Percentiles rank a stretch among this genome's conserved stretches.
phyloP scores from a whole-genome alignment of 2,329 filamentous ascomycete species.

The Colletotrichum simmondsii region DNA sequence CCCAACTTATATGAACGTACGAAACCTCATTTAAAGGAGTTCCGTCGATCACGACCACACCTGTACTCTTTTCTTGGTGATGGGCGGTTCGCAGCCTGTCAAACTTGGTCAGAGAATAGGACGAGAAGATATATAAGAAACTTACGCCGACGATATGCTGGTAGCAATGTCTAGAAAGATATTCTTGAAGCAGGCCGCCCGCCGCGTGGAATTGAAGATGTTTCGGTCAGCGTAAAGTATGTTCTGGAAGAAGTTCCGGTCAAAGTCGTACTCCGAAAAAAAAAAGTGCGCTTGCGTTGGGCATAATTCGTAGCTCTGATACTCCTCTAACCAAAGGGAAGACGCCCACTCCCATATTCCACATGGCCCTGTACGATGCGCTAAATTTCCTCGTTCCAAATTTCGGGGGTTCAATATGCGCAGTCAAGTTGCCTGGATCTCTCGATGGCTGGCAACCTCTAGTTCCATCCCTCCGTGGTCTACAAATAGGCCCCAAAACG shows the following conservation, averaged over 20 bases:
- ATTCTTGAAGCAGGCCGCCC: not conserved
- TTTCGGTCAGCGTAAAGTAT: not conserved
- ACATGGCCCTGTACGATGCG: too few species aligned
- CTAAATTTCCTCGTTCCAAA: too few species aligned
- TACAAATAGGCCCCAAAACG: too few species aligned
- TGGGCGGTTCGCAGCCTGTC: not conserved
- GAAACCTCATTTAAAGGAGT: not conserved
- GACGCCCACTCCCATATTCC: too few species aligned
- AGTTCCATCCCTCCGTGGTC: too few species aligned
- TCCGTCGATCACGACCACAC: not conserved
- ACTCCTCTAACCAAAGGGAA: not conserved
- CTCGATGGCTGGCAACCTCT: too few species aligned
- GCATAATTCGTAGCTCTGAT: not conserved
- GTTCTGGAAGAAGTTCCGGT: not conserved
- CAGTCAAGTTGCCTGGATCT: too few species aligned
- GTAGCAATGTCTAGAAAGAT: not conserved
- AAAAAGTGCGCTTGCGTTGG: not conserved
- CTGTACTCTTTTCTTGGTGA: not conserved
- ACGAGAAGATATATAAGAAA: too few species aligned
- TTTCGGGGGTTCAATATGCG: too few species aligned
- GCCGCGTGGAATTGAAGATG: not conserved
- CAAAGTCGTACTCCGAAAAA: too few species aligned
- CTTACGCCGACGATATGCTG: not conserved
- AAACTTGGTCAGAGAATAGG: not conserved
- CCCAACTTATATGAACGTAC: constrained; percentile 3